Evolutionary conservation across 2,329 filamentous ascomycete species (phyloP), one percentile per base, ranked within the genome.

Genomic region (Fusarium foetens): DNA sequence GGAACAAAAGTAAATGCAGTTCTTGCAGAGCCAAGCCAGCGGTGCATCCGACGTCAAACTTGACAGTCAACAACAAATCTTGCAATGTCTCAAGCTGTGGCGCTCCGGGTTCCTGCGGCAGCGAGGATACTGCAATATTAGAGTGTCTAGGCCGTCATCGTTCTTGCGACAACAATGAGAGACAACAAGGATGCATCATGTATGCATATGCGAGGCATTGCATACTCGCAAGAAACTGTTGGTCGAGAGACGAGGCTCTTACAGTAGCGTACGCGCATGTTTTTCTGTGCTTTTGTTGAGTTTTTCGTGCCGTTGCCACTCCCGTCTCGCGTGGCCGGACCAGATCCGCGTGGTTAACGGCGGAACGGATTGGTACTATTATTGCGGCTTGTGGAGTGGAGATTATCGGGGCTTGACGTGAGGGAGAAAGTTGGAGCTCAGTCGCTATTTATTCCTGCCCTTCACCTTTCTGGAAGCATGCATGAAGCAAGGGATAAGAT

Each of bases 31-130:
- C 25, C 33, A 27, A 38, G 33, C 19, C 49, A 53, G 19, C 33
- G 23, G 19, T 27, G 33, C 27, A 39, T 27, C 25, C 19, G 33
- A 53, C 19, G 33, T 29, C 23, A 53, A 53, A 53, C 33, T 39
- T 53, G 59, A 51, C 21, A 51, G 38, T 38, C 49, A 60, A 55
- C 39, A 57, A 46, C n/a, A 48, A 33, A 38, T 42, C 49, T n/a
- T 43, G 29, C 39, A 60, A 27, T 64, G 25, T 42, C n/a, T 31
- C 46, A 41, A 48, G 38, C 19, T 60, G 64, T 71, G 70, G 70
- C 70, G 63, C 58, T 35, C 42, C 66, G 70, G 66, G 70, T 71
- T 73, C 70, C 70, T 73, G 70, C 66, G 70, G 70, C 64, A 68
- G 54, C 70, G 66, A 63, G 63, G 66, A 49, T 54, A 35, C 36